Evolutionary conservation across 192 early-diverging fungal genomes (phyloP).

Genomic region (Backusella luteola): DNA sequence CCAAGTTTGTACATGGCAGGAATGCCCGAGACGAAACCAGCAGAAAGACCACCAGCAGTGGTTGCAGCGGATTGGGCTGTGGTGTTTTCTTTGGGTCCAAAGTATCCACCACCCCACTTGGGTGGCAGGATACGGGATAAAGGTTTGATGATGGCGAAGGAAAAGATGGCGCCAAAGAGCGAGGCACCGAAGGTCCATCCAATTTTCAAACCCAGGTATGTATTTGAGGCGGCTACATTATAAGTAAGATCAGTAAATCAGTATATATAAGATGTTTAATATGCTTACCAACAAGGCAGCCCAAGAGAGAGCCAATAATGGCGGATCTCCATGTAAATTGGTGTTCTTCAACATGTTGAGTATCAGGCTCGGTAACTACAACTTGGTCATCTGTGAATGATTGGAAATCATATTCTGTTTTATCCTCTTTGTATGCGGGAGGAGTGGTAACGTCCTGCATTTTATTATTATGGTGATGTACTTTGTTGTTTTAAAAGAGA

Average conservation of each 20-base stretch:
- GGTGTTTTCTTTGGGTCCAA: constrained; percentile 69
- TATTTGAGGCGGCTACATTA: constrained; percentile 56
- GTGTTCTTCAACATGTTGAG: constrained; percentile 20
- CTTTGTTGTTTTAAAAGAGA: not conserved
- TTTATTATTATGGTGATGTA: not conserved
- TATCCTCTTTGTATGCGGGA: constrained; percentile 11
- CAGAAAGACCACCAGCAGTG: constrained; percentile 62
- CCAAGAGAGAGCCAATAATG: constrained; percentile 61
- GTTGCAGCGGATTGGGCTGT: constrained; percentile 70
- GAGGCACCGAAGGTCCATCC: constrained; percentile 58
- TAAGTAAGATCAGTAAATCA: not conserved
- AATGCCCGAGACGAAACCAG: constrained; percentile 62
- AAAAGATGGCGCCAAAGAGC: constrained; percentile 55
- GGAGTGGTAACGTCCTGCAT: not conserved
- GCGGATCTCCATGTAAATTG: constrained; percentile 51
- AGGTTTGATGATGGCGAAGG: constrained; percentile 60
- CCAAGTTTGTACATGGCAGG: constrained; percentile 70
- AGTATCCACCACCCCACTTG: constrained; percentile 48
- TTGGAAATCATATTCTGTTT: constrained; percentile 14
- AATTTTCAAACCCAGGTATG: constrained; percentile 69
- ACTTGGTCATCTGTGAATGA: constrained; percentile 16
- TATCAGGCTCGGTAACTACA: not conserved
- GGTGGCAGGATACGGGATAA: constrained; percentile 37
- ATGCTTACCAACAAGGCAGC: constrained; percentile 48
- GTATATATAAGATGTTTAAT: not conserved